A percentile compares a stretch with the other conserved stretches of the same genome.
Evolutionary conservation across 2,329 filamentous ascomycete species (phyloP).

Genomic region (Verticillium nubilum): DNA sequence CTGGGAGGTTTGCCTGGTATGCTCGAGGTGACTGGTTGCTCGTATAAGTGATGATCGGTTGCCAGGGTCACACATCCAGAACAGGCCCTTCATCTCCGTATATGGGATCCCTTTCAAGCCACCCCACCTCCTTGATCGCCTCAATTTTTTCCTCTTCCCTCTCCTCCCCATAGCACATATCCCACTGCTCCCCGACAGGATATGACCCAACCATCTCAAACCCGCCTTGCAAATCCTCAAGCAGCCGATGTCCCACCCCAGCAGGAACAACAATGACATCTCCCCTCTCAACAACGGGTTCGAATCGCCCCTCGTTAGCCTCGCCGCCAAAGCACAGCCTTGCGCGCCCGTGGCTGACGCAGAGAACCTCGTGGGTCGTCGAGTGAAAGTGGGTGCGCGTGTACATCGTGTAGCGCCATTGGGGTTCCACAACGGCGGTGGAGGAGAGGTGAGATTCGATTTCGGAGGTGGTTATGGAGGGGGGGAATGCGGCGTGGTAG

Average conservation of each 20-base stretch:
- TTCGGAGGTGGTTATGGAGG: conserved; percentile 33
- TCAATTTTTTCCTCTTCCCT: conserved; percentile 47
- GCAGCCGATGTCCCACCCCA: conserved; percentile 57
- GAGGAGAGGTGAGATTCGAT: conserved; percentile 51
- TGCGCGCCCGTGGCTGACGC: conserved; percentile 52
- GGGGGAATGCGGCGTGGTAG: conserved; percentile 55
- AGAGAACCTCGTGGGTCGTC: conserved; percentile 62
- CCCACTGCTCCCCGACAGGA: conserved; percentile 53
- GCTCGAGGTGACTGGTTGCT: no score
- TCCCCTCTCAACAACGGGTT: conserved; percentile 48
- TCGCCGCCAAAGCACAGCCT: conserved; percentile 63
- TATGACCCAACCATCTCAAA: conserved; percentile 68
- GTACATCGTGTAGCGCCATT: conserved; percentile 69
- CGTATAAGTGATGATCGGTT: no score
- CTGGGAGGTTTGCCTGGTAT: no score
- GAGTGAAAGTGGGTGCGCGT: conserved; percentile 60
- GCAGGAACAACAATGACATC: conserved; percentile 63
- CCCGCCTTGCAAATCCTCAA: conserved; percentile 46
- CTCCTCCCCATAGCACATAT: conserved; percentile 64
- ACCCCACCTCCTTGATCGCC: conserved; percentile 5
- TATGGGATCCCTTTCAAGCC: conserved; percentile 15
- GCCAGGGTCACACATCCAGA: neutral
- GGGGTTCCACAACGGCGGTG: conserved; percentile 51
- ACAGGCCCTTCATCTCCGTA: conserved; percentile 11
- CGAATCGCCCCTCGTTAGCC: conserved; percentile 50